Percentiles rank a stretch among this genome's conserved stretches.
Conservation (phyloP, 2,329 filamentous ascomycete species). For the Fusarium sp. region DNA sequence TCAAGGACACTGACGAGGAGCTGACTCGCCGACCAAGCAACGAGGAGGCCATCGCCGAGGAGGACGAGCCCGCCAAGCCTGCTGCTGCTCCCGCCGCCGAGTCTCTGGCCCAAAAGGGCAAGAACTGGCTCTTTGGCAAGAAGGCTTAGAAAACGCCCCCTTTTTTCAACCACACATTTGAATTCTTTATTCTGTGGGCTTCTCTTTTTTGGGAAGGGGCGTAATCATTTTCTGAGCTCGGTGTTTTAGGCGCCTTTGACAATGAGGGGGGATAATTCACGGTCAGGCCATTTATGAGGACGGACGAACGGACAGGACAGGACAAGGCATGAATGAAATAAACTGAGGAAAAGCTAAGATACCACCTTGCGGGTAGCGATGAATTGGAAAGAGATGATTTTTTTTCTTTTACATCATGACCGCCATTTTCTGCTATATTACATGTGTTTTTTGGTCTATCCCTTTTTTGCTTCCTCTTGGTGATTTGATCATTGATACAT, state of each 20-base stretch:
- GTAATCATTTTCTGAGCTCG: slow-evolving; percentile 33
- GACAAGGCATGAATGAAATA: neutral
- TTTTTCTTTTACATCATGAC: slow-evolving; percentile 18
- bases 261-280: neutral
- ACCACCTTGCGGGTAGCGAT: slow-evolving; percentile 30
- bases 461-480: slow-evolving; percentile 8
- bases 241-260: slow-evolving; percentile 39
- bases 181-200: neutral
- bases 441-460: slow-evolving; percentile 27
- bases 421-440: slow-evolving; percentile 32
- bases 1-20: slow-evolving; percentile 56
- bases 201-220: neutral
- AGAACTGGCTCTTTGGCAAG: slow-evolving; percentile 60
- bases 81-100: slow-evolving; percentile 16
- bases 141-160: slow-evolving; percentile 49
- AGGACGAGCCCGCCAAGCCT: slow-evolving; percentile 26
- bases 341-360: slow-evolving; percentile 35
- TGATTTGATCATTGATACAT: slow-evolving; percentile 7
- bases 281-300: slow-evolving; percentile 12
- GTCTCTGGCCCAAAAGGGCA: slow-evolving; percentile 53
- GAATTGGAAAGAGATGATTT: slow-evolving; percentile 17
- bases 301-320: slow-evolving; percentile 3
- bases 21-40: slow-evolving; percentile 43
- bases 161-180: neutral
- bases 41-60: slow-evolving; percentile 46